Base-by-base conservation (phyloP, 306 rosid genomes). In the Bauhinia variegata region DNA sequence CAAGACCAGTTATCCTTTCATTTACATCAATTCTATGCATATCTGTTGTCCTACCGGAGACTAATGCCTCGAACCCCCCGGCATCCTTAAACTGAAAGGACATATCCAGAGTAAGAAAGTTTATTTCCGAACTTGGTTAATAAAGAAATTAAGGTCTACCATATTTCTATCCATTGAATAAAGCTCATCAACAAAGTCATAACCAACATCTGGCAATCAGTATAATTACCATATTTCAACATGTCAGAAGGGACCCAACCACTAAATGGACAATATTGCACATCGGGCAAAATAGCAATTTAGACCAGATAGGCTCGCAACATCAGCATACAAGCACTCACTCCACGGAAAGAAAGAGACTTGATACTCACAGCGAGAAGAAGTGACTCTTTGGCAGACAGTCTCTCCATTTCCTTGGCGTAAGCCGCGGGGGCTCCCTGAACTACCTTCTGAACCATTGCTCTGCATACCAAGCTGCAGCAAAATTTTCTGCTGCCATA, bases 351-450 rank as follows among this genome's bases (percentile, higher is more conserved):
- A 28, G 18, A 57, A 19, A 57, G 11, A n/a, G 43, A 17, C 47
- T 14, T 3, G n/a, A 77, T 7, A 72, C 96, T 84, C 60, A 95
- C 99, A 3, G 99, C 96, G 53, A 95, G 96, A 58, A 95, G 99
- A 63, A 95, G 95, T 48, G 99, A 95, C 70, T 95, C 99, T 65
- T 95, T 95, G 18, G 99, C 99, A 7, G 99, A 85, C 31, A 95
- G 95, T 71, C 99, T 85, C 88, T 95, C 99, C 99, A 95, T 95
- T 83, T 90, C 97, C 82, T 90, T 95, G 38, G 99, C 97, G 54
- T 90, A 95, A 6, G 91, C 86, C 0, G 95, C 92, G 3, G 96
- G 84, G 51, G 99, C 88, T 60, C 99, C 99, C 58, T 84, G 98
- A 9, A 80, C 75, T 16, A 86, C 75, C 71, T 85, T 87, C 79